Evolutionary conservation across 768 basidiomycete genomes (phyloP).

Genomic region (Coprinopsis sp.): DNA sequence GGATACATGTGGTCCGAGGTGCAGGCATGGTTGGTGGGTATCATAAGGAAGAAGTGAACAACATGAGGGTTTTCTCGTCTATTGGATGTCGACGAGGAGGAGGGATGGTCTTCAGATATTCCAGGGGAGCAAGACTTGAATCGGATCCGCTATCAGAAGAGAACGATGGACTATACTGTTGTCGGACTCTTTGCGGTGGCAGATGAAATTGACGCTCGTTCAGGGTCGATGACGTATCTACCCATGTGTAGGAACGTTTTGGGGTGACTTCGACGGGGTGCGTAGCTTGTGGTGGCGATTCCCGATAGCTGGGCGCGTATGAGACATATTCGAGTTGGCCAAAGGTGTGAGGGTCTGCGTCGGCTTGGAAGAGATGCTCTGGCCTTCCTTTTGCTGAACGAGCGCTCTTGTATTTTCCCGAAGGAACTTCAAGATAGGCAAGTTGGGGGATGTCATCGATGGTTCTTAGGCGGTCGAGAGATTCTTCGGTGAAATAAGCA

Average conservation of each 20-base stretch:
- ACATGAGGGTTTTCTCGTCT: slow-evolving; percentile 46
- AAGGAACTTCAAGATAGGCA: slow-evolving; percentile 52
- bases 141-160: slow-evolving; percentile 25
- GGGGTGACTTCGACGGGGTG: slow-evolving; percentile 17
- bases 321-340: slow-evolving; percentile 42
- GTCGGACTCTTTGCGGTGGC: slow-evolving; percentile 18
- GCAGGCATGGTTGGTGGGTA: not conserved
- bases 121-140: slow-evolving; percentile 54
- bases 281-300: slow-evolving; percentile 16
- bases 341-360: slow-evolving; percentile 32
- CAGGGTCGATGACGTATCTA: slow-evolving; percentile 12
- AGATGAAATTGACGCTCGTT: too few species aligned
- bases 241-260: slow-evolving; percentile 14
- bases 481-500: slow-evolving; percentile 76
- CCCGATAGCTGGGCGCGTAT: slow-evolving; percentile 30
- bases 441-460: slow-evolving; percentile 60
- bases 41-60: slow-evolving; percentile 26
- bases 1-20: not conserved
- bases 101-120: slow-evolving; percentile 62
- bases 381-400: slow-evolving; percentile 57
- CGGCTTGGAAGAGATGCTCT: slow-evolving; percentile 46
- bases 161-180: slow-evolving; percentile 25
- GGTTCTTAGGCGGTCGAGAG: slow-evolving; percentile 51
- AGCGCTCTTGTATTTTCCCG: slow-evolving; percentile 66
- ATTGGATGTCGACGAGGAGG: slow-evolving; percentile 64